Base-by-base conservation (phyloP, 495 filamentous ascomycete species). In the Aspergillus olivimuriae region DNA sequence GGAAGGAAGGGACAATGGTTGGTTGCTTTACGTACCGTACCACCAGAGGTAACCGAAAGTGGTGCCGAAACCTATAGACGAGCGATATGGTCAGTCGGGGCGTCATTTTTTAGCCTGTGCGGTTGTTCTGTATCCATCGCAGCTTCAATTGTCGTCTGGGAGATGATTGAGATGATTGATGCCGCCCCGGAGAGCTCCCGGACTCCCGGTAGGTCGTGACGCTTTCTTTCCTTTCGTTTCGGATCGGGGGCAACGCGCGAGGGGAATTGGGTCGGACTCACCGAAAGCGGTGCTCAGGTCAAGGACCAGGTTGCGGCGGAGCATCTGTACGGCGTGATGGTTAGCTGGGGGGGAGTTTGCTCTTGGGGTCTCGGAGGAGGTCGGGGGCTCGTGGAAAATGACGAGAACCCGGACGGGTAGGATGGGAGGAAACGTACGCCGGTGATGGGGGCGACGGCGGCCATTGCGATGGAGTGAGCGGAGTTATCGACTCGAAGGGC, bases 21-120 rank as follows among this genome's bases (percentile, higher is more conserved):
- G n/a, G n/a, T n/a, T n/a, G n/a, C n/a, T n/a, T 20, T 66, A 83
- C 80, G 48, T 80, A 84, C 79, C 84, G 68, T 87, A 90, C 86
- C 86, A 90, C 68, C 74, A 90, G 61, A 79, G 71, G 67, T 85
- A 89, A 56, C 82, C 86, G 62, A 77, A 74, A 46, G 82, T 74
- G 50, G 73, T 74, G 50, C 84, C 84, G 62, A 86, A 75, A 61
- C 84, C 84, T 81, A 38, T 9, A 17, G 16, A 18, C 34, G 24
- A 32, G 18, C 39, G 41, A 38, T 24, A 35, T 22, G 12, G 34
- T 38, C 43, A 44, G 41, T 56, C 23, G 34, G 10, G n/a, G n/a
- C n/a, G n/a, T n/a, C n/a, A n/a, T n/a, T n/a, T n/a, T n/a, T 28
- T 11, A 28, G 5, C 11, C 24, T 28, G 24, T 28, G 11, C 5